Evolutionary conservation across 2,329 filamentous ascomycete genomes (phyloP), one percentile per base, ranked within the genome.

Genomic region (Xylaria polymorpha): DNA sequence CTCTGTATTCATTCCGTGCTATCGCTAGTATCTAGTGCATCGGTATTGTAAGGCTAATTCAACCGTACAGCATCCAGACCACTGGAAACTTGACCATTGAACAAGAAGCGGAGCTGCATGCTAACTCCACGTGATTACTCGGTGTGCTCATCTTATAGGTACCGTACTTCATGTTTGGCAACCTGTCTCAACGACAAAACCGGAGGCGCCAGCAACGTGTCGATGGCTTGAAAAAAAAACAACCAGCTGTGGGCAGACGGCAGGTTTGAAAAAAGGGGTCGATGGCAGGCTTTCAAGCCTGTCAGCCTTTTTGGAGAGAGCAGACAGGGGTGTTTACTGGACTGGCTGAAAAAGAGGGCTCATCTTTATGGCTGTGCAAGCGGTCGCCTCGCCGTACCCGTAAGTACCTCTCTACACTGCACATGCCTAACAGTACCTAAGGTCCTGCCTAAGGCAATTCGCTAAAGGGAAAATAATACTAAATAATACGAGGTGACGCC

Each of bases 401-500:
- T 35, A 51, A 9, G 48, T 53, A 53, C 29, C 44, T 44, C 41
- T 14, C 7, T 3, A 12, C 48, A 18, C 14, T 29, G 25, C 48
- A 1, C 22, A 51, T 18, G 8, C 22, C 15, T 25, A 53, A 25
- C 2, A n/a, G 48, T 51, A 48, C 44, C 25, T 29, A n/a, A n/a
- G n/a, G n/a, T n/a, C n/a, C n/a, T n/a, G n/a, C n/a, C n/a, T n/a
- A 29, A 29, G 25, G 14, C 18, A n/a, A 3, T 4, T 43, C 14
- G 7, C 41, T 7, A 18, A 43, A 18, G 18, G 14, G 18, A 15
- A 43, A 43, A 43, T 43, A 41, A 14, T 14, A 41, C 37, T 14
- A 41, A 14, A 41, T 41, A 68, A 70, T 68, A 70, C 68, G 68
- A 70, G 68, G 60, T 67, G 51, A 59, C 64, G 37, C 50, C 44